phyloP scores from a whole-genome alignment of 768 basidiomycete species.

The Podaxis mareebaensis region DNA sequence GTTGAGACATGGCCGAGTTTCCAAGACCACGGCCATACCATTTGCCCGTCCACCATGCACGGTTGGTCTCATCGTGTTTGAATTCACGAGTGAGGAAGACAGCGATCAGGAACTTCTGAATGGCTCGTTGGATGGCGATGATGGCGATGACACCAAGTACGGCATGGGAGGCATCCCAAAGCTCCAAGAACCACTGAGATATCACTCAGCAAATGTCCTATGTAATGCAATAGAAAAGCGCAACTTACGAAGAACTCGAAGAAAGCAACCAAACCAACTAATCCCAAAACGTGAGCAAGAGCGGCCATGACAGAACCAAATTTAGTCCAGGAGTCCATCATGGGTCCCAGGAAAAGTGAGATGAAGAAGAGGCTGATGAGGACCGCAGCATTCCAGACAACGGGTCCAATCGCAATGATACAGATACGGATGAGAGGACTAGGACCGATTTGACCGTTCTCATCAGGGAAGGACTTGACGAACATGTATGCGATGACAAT shows the following conservation, averaged over 20 bases:
- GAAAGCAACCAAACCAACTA: conserved; percentile 84
- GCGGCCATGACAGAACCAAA: conserved; percentile 95
- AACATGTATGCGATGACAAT: conserved; percentile 90
- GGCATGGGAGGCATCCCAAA: conserved; percentile 96
- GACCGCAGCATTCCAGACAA: conserved; percentile 93
- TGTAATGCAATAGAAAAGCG: conserved; percentile 21
- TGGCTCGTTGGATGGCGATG: conserved; percentile 85
- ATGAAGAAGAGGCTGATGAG: conserved; percentile 85
- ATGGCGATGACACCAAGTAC: conserved; percentile 91
- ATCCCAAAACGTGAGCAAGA: conserved; percentile 78
- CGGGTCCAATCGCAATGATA: conserved; percentile 86
- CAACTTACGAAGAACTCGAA: conserved; percentile 93
- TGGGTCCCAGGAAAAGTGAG: conserved; percentile 90
- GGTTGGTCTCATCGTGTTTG: conserved; percentile 98
- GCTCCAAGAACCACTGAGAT: conserved; percentile 89
- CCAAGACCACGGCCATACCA: conserved; percentile 97
- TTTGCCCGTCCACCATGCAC: conserved; percentile 99
- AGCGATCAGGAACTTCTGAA: conserved; percentile 93
- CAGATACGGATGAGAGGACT: conserved; percentile 88
- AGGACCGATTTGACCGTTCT: conserved; percentile 63
- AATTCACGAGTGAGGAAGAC: conserved; percentile 95
- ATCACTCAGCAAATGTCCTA: conserved; percentile 13
- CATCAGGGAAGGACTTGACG: conserved; percentile 85
- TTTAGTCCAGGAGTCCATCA: conserved; percentile 80
- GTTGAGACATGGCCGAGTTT: conserved; percentile 89